phyloP scores from a whole-genome alignment of 345 rosid species.

The Xanthoceras sorbifolium region DNA sequence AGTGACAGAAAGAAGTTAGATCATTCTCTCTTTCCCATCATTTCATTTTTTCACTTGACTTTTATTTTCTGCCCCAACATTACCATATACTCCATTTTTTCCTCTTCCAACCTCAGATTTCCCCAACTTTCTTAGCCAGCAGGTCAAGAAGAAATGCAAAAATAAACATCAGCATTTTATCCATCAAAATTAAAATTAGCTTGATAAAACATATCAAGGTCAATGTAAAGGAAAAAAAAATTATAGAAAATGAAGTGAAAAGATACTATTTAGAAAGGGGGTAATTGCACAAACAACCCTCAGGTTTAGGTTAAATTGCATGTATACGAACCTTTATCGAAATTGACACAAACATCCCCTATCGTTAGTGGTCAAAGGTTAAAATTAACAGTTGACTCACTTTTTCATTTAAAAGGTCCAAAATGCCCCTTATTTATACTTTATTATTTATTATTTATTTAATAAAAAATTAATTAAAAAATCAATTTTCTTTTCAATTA shows the following conservation, averaged over 20 bases:
- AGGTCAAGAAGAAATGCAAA: not conserved
- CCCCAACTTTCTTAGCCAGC: not conserved
- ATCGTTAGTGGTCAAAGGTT: no score
- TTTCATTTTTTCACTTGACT: not conserved
- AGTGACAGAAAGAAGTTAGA: not conserved
- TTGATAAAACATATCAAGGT: not conserved
- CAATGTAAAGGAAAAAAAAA: conserved; percentile 4
- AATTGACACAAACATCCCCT: no score
- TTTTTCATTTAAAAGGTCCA: no score
- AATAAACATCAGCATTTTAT: not conserved
- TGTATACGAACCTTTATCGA: no score
- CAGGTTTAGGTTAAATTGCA: no score
- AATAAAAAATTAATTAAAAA: no score
- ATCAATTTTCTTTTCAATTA: no score
- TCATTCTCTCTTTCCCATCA: not conserved
- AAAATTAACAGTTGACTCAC: no score
- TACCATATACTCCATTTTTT: not conserved
- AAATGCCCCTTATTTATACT: no score
- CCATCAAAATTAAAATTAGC: not conserved
- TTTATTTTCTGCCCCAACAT: not conserved
- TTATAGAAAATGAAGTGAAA: not conserved
- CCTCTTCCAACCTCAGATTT: not conserved
- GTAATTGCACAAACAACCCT: no score
- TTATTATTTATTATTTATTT: no score
- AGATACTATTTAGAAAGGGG: not conserved